These are phyloP conservation scores for Marasmius oreades DNA, from an alignment of 1,284 basidiomycete species.

Conservation along the genomic window DNA sequence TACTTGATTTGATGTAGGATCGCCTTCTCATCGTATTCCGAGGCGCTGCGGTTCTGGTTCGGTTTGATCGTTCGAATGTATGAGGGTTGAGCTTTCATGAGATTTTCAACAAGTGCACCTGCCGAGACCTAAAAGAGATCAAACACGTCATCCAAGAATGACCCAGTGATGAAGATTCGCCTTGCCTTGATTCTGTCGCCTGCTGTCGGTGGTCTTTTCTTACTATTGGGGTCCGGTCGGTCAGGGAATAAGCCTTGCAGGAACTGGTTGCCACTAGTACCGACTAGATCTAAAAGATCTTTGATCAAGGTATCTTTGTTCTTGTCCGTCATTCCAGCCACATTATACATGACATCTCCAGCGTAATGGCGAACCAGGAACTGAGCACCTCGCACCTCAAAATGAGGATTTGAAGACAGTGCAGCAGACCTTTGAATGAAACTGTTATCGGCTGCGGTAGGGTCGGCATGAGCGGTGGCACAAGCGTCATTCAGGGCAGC, in stretches of 20 bases:
- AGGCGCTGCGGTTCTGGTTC: conserved; percentile 92
- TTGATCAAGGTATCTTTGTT: conserved; percentile 98
- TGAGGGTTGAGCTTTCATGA: conserved; percentile 95
- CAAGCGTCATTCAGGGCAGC: conserved; percentile 98
- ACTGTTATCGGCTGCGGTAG: conserved; percentile 93
- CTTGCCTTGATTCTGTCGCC: conserved; percentile 95
- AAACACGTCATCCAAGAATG: conserved; percentile 8
- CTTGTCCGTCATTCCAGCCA: conserved; percentile 99
- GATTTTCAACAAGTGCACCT: conserved; percentile 91
- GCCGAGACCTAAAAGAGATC: conserved; percentile 71
- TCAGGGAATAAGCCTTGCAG: conserved; percentile 91
- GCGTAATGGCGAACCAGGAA: conserved; percentile 95
- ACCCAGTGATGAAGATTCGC: conserved; percentile 3
- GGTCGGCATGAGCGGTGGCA: conserved; percentile 97
- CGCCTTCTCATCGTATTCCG: conserved; percentile 93
- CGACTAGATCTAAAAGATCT: conserved; percentile 90
- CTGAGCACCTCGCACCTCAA: conserved; percentile 87
- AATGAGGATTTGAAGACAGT: conserved; percentile 83
- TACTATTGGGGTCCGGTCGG: conserved; percentile 92
- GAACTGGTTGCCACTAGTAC: conserved; percentile 78
- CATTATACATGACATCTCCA: conserved; percentile 98
- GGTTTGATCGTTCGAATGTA: conserved; percentile 99
- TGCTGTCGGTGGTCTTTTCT: conserved; percentile 97
- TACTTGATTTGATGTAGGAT: conserved; percentile 99
- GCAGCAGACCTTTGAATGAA: conserved; percentile 90